Base-by-base conservation (phyloP, 2,329 filamentous ascomycete species). In the Colletotrichum lini region DNA sequence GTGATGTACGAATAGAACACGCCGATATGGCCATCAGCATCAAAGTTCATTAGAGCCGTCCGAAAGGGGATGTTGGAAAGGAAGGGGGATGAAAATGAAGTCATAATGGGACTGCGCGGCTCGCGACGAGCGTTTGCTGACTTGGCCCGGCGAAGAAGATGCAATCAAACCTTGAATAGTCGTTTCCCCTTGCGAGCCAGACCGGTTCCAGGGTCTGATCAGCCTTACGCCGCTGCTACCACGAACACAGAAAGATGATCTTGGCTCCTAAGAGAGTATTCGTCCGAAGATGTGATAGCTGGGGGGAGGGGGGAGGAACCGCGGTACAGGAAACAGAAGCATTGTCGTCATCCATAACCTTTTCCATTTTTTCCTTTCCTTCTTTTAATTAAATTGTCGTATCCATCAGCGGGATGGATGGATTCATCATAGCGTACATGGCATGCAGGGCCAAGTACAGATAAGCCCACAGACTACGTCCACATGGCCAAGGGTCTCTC, bases 141-240 rank as follows among this genome's bases (percentile, higher is more conserved):
- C 26, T 52, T 38, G 35, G 44, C 38, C 35, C 61, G 35, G 65
- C 52, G 59, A 62, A 21, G 10, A 49, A 61, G 10, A 9, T 5
- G 52, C 45, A 62, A 67, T 67, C 45, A 67, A 58, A 62, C 57
- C 63, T 61, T 61, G 50, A 53, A 57, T 16, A 30, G 30, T 30
- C 8, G 18, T 15, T 3, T 30, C 44, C 35, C 53, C 60, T 58
- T 44, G 54, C 63, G 35, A 26, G 42, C 52, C 18, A 18, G 21
- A 30, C 13, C 30, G 9, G 30, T 35, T 8, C 68, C 52, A 52
- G 68, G 64, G 64, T 62, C 52, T 45, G 26, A 21, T 71, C 68
- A 71, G 65, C 68, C 68, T 71, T 67, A 71, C 26, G 50, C 68
- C 52, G 42, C 44, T 71, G 58, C 68, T 71, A 59, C 58, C 38